These are phyloP conservation scores for Santalum album DNA, from an alignment of 164 flowering plant genomes.

Conservation along the genomic window DNA sequence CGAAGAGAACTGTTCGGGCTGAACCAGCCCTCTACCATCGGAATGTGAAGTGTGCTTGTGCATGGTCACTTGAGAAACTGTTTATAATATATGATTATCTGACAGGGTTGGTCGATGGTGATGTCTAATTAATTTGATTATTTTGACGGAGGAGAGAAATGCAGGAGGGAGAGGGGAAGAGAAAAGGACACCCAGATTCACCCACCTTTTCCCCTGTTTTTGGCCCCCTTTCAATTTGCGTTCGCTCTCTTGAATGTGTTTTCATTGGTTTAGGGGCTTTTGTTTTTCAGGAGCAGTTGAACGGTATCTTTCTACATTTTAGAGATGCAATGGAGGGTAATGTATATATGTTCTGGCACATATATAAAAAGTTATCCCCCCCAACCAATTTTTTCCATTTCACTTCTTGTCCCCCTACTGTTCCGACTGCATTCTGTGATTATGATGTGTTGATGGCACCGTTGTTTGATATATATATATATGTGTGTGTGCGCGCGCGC, in stretches of 20 bases:
- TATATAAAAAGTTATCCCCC: constrained; percentile 6
- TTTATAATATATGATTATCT: constrained; percentile 15
- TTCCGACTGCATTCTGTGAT: no score
- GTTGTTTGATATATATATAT: no score
- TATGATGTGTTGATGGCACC: no score
- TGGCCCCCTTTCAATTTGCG: not conserved
- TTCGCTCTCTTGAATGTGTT: not conserved
- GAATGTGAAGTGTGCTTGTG: constrained; percentile 1
- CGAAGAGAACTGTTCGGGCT: not conserved
- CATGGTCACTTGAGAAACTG: constrained; percentile 16
- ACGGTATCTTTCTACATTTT: constrained; percentile 6
- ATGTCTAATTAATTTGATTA: constrained; percentile 14
- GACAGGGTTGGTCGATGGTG: constrained; percentile 13
- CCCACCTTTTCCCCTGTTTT: constrained; percentile 7
- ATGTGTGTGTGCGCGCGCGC: no score
- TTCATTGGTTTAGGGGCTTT: not conserved
- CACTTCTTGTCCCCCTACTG: no score
- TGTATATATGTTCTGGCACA: constrained; percentile 13
- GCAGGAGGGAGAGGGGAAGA: not conserved
- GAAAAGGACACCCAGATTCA: not conserved
- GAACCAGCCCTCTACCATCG: constrained; percentile 9
- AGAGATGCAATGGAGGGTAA: constrained; percentile 14
- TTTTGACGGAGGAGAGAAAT: constrained; percentile 7
- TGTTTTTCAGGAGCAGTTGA: constrained; percentile 6
- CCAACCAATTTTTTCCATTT: constrained; percentile 8